Conservation (phyloP, 768 basidiomycete species). For the Galerina sulciceps region DNA sequence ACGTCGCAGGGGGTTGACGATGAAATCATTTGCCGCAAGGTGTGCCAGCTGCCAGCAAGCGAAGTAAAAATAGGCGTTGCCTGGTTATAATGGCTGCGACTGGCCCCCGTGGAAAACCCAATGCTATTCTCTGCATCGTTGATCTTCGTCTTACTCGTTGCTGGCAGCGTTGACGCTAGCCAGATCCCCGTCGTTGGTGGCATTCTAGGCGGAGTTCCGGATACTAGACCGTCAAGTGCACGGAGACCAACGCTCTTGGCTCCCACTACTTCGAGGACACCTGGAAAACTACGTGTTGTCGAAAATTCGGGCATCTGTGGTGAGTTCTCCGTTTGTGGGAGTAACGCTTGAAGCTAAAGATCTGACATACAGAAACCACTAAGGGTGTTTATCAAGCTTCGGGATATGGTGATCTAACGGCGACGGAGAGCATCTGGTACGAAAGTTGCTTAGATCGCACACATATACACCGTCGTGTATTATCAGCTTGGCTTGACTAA, state of each 20-base stretch:
- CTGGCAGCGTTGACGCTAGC: constrained; percentile 24
- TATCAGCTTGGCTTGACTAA: neutral
- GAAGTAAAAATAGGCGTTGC: no score
- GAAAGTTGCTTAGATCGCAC: no score
- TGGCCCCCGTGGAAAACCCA: no score
- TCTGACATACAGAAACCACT: constrained; percentile 51
- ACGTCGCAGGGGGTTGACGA: no score
- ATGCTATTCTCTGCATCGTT: no score
- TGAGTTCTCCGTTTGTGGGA: constrained; percentile 18
- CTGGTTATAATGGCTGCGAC: no score
- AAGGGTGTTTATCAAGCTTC: constrained; percentile 63
- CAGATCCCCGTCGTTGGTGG: constrained; percentile 56
- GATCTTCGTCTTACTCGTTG: constrained; percentile 2
- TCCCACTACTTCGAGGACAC: constrained; percentile 32
- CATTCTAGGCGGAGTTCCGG: constrained; percentile 52
- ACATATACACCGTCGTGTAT: neutral
- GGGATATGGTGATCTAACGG: constrained; percentile 64
- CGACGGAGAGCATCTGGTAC: constrained; percentile 63
- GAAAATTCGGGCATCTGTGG: constrained; percentile 70
- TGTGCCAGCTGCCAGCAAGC: no score
- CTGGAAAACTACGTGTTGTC: constrained; percentile 55
- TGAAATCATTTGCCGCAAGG: no score
- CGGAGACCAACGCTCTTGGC: neutral
- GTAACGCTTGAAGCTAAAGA: neutral
- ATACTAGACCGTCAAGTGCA: neutral